Evolutionary conservation across 73 alveolate species (phyloP).

Genomic region (Tetrahymena elliotti): DNA sequence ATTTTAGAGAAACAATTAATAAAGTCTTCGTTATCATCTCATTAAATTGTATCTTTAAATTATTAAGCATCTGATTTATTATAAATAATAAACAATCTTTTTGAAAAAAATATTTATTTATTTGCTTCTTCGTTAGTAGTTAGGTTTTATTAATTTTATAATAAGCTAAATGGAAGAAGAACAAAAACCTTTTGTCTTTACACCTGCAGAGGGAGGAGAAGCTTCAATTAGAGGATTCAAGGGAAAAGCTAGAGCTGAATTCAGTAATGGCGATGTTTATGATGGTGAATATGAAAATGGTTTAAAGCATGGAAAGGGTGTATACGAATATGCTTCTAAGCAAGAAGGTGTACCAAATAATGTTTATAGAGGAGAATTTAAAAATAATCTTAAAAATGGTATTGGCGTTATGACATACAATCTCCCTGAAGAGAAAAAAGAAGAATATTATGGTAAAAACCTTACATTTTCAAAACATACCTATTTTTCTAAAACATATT

Average conservation of each 20-base stretch:
- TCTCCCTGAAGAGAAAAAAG: slow-evolving; percentile 56
- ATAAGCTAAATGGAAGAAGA: not conserved
- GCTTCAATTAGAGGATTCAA: slow-evolving; percentile 53
- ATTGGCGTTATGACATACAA: slow-evolving; percentile 73
- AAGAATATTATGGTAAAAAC: slow-evolving; percentile 71
- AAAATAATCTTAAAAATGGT: slow-evolving; percentile 74
- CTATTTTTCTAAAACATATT: not conserved
- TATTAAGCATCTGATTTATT: not conserved
- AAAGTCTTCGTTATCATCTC: not conserved
- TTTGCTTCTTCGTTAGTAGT: not conserved
- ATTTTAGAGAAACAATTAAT: too few species aligned
- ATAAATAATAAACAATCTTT: not conserved
- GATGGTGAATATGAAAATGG: slow-evolving; percentile 79
- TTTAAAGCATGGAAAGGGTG: slow-evolving; percentile 23
- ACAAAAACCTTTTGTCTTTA: not conserved
- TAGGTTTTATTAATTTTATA: too few species aligned
- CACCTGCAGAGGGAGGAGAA: slow-evolving; percentile 25
- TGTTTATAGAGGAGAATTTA: slow-evolving; percentile 79
- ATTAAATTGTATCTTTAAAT: not conserved
- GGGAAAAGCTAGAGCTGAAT: slow-evolving; percentile 67
- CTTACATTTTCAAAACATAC: not conserved
- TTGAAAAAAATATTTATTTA: too few species aligned
- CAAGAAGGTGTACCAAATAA: slow-evolving; percentile 53
- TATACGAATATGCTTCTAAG: slow-evolving; percentile 20
- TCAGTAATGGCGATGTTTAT: slow-evolving; percentile 70